Base-by-base conservation (phyloP, 1,139 yeast genomes). In the Hyphopichia khmerensis region DNA sequence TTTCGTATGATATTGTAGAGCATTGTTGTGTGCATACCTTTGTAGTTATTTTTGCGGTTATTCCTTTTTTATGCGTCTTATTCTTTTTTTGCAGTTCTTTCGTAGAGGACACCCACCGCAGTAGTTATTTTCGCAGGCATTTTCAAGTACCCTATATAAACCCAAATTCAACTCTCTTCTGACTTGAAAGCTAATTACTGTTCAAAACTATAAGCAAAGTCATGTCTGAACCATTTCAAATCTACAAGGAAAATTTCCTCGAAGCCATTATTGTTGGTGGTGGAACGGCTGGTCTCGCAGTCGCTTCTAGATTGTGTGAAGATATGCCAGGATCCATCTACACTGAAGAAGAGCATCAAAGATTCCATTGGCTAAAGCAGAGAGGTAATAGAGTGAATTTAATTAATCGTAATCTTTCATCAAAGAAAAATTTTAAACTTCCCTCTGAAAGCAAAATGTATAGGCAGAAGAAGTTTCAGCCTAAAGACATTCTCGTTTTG, bases 301-400 rank as follows among this genome's bases (percentile, higher is more conserved):
- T 57, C 7, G 56, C 69, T 7, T 59, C 73, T 1, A 50, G 75
- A 36, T 53, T 69, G 24, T 68, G 75, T 46, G 75, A 69, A 49
- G 58, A 53, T 15, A 57, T 57, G 38, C 74, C 75, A 1, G 73
- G 70, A 1, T 62, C 72, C 2, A 57, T 69, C 15, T 69, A 57
- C 47, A 67, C 74, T 11, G 75, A 69, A 40, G 74, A 68, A 35
- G 75, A 69, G 44, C 75, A 69, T 46, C 75, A 68, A 47, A 46
- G 75, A 38, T 67, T 69, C 51, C 72, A 65, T 41, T 69, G 74
- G 75, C 52, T 69, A 33, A 57, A 55, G 33, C 64, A 60, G 41
- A 47, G 75, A 40, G 65, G 67, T 3, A 48, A 53, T 33, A 59
- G 56, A 36, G 62, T 65, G 17, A 64, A 59, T 35, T 48, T 64